These are phyloP conservation scores for Cladobotryum protrusum DNA, from an alignment of 2,329 filamentous ascomycete genomes.

Conservation along the genomic window DNA sequence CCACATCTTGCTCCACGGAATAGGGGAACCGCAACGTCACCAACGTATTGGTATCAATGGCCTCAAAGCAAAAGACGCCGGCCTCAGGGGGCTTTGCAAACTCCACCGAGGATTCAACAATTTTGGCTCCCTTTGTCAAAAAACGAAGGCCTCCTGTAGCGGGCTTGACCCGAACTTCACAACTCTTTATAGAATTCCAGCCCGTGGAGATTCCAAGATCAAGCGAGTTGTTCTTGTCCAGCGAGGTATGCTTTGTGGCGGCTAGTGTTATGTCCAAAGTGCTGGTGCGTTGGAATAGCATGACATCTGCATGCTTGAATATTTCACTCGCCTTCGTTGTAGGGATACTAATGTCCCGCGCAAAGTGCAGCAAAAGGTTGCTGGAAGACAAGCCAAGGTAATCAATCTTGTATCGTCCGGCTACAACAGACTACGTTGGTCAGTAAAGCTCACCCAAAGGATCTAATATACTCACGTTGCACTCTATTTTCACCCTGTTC, in stretches of 20 bases:
- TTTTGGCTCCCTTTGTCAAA: conserved; percentile 52
- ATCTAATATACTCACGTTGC: conserved; percentile 25
- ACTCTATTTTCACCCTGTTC: conserved; percentile 32
- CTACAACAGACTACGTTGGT: conserved; percentile 50
- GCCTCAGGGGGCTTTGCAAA: conserved; percentile 47
- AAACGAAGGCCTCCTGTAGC: conserved; percentile 61
- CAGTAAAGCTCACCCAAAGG: conserved; percentile 15
- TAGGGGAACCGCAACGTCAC: conserved; percentile 69
- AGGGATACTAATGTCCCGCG: conserved; percentile 49
- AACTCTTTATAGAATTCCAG: conserved; percentile 60
- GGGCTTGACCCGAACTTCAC: conserved; percentile 56
- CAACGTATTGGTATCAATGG: conserved; percentile 37
- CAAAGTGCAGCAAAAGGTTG: conserved; percentile 60
- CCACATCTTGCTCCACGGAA: conserved; percentile 70
- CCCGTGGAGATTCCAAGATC: conserved; percentile 69
- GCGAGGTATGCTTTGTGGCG: conserved; percentile 64
- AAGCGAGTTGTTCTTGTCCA: conserved; percentile 72
- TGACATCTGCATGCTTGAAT: conserved; percentile 55
- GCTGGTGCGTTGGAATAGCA: conserved; percentile 65
- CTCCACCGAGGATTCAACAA: conserved; percentile 36
- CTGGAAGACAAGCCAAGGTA: conserved; percentile 59
- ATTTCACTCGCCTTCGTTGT: conserved; percentile 42
- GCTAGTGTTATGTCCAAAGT: conserved; percentile 63
- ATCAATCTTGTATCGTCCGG: conserved; percentile 70
- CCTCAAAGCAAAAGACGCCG: conserved; percentile 46